A percentile compares a stretch with the other conserved stretches of the same genome.
phyloP scores from a whole-genome alignment of 805 yeast species.

The Cyberlindnera sargentensis region DNA sequence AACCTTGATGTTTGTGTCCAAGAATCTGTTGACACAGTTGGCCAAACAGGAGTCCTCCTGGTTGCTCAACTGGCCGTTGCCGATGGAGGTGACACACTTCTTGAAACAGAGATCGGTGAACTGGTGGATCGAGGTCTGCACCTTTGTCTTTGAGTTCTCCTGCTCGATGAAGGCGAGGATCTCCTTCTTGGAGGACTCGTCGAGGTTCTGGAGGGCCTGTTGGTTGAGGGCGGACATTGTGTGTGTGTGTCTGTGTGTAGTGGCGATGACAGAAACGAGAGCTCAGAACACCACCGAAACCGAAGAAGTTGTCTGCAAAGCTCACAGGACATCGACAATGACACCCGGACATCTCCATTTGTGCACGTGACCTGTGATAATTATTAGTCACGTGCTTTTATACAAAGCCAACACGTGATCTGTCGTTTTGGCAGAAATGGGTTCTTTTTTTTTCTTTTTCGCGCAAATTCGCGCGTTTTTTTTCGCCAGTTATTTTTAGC shows the following conservation, averaged over 20 bases:
- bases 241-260: not conserved
- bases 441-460: too few relatives aligned
- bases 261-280: too few relatives aligned
- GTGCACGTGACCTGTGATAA: too few relatives aligned
- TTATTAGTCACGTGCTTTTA: too few relatives aligned
- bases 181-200: constrained; percentile 67
- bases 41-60: constrained; percentile 67
- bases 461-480: too few relatives aligned
- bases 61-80: constrained; percentile 41
- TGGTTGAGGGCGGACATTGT: constrained; percentile 28
- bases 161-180: constrained; percentile 69
- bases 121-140: constrained; percentile 78
- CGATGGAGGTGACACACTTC: constrained; percentile 56
- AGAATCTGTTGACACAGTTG: constrained; percentile 78
- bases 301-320: too few relatives aligned
- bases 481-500: too few relatives aligned
- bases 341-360: too few relatives aligned
- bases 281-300: too few relatives aligned
- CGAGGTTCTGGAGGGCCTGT: constrained; percentile 40
- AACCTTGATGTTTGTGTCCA: constrained; percentile 81
- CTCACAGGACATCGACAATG: too few relatives aligned
- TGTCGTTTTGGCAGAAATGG: too few relatives aligned
- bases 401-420: too few relatives aligned
- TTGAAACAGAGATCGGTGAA: constrained; percentile 90
- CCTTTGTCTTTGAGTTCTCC: constrained; percentile 81